A percentile compares a stretch with the other conserved stretches of the same genome.
Conservation (phyloP, 192 early-diverging fungal species). For the Backusella australiensis region DNA sequence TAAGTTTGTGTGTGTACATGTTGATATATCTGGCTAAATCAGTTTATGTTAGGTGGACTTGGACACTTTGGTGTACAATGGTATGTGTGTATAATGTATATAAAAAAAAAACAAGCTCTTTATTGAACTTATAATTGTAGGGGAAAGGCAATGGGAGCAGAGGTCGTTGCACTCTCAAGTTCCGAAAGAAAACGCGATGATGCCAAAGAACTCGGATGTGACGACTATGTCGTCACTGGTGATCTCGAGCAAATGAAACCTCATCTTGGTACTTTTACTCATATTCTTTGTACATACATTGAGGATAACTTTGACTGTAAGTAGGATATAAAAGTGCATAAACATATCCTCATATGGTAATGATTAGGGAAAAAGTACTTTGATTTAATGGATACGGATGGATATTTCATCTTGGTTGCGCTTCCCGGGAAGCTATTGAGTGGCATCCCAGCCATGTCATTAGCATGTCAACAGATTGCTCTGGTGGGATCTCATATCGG, state of each 20-base stretch:
- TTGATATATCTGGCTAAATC: constrained; percentile 14
- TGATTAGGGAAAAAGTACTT: constrained; percentile 7
- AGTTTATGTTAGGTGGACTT: constrained; percentile 46
- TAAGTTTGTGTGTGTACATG: not conserved
- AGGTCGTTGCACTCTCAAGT: constrained; percentile 57
- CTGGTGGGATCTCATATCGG: constrained; percentile 62
- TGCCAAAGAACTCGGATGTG: constrained; percentile 57
- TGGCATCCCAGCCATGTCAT: constrained; percentile 15
- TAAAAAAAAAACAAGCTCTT: not conserved
- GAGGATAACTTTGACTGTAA: constrained; percentile 19
- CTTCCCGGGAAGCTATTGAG: constrained; percentile 44
- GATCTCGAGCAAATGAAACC: constrained; percentile 10
- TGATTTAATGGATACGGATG: constrained; percentile 26
- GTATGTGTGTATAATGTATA: not conserved
- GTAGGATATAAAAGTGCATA: not conserved
- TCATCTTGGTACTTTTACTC: constrained; percentile 21
- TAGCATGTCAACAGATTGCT: constrained; percentile 36
- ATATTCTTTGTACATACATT: constrained; percentile 24
- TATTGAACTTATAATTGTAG: not conserved
- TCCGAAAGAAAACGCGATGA: constrained; percentile 58
- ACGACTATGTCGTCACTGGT: constrained; percentile 23
- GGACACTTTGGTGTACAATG: constrained; percentile 66
- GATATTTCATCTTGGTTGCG: constrained; percentile 63
- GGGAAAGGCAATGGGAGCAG: constrained; percentile 42
- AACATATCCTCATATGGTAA: too few species aligned